Base-by-base conservation (phyloP, 1,284 basidiomycete species). In the Rhodotorula sp. region DNA sequence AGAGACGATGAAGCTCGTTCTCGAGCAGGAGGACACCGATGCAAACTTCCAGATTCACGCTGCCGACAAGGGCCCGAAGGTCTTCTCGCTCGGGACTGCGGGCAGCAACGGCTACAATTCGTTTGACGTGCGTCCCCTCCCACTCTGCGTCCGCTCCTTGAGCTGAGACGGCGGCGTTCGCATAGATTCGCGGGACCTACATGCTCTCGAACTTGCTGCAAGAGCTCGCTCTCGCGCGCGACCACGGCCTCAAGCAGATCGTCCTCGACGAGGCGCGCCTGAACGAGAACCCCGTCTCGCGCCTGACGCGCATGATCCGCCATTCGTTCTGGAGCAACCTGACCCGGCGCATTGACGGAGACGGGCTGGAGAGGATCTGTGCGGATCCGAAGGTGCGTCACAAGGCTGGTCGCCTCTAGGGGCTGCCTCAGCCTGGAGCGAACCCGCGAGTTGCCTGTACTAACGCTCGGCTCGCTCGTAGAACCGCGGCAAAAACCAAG, bases 141-240 rank as follows among this genome's bases (percentile, higher is more conserved):
- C 27, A 37, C 61, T 55, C 32, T 46, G 39, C 39, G 15, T 8
- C 37, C 50, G 41, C 55, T 36, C 41, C 41, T 13, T 13, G 34
- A 17, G 22, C 63, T 53, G 4, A 53, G 32, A 15, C 22, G 12
- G 27, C 37, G 5, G 44, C 39, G 34, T 44, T 29, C 2, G 6
- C n/a, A 4, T 76, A 94, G 92, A 76, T 79, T 32, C 77, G 79
- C n/a, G 94, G 94, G 57, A 96, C 91, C 25, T 97, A 99, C 84
- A 98, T 97, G 96, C 86, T 99, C 54, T 98, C 96, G 21, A 99
- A 97, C 82, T 88, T 99, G n/a, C 86, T 99, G 39, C 97, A 99
- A 85, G 96, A 99, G 82, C 89, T 99, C 55, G 97, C 96, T 1
- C 88, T 99, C 41, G 96, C 96, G n/a, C 88, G 92, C 22, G 95